Conservation (phyloP, 768 basidiomycete species). For the Leccinum rimulosum region DNA sequence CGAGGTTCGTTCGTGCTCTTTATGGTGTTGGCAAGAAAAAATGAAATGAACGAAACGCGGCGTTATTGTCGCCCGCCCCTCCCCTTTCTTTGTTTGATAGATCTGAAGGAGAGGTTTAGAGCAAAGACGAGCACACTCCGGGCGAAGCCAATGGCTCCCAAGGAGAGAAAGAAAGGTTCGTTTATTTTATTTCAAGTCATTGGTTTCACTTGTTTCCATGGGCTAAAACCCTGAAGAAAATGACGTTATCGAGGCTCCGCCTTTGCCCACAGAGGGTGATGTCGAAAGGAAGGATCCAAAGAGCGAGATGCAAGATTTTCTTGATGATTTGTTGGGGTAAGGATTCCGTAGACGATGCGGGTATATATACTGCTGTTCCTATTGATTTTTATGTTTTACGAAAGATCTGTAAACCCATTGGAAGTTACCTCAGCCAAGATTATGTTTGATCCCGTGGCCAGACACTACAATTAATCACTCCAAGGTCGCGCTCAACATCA, state of each 20-base stretch:
- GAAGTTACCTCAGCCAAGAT: background rate
- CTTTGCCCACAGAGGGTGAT: conserved; percentile 41
- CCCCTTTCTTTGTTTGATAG: conserved; percentile 29
- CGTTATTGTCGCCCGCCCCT: background rate
- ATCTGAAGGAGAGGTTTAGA: conserved; percentile 57
- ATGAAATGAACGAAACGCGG: background rate
- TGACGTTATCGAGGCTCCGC: conserved; percentile 47
- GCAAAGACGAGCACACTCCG: conserved; percentile 52
- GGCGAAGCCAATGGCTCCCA: conserved; percentile 33
- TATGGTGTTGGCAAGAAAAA: background rate
- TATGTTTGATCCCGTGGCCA: background rate
- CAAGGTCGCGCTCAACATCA: background rate
- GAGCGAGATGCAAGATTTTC: conserved; percentile 65
- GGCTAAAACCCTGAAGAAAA: conserved; percentile 27
- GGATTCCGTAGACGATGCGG: background rate
- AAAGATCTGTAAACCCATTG: background rate
- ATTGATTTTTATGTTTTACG: background rate
- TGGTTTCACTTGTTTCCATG: background rate
- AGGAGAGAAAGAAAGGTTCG: conserved; percentile 40
- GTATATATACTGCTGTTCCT: background rate
- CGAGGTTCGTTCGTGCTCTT: conserved; percentile 48
- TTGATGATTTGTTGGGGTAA: conserved; percentile 62
- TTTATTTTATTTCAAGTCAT: background rate
- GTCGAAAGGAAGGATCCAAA: conserved; percentile 41
- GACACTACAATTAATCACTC: background rate